Evolutionary conservation across 208 protist species (phyloP), one percentile per base, ranked within the genome.

Genomic region (Leishmania tarentolae): DNA sequence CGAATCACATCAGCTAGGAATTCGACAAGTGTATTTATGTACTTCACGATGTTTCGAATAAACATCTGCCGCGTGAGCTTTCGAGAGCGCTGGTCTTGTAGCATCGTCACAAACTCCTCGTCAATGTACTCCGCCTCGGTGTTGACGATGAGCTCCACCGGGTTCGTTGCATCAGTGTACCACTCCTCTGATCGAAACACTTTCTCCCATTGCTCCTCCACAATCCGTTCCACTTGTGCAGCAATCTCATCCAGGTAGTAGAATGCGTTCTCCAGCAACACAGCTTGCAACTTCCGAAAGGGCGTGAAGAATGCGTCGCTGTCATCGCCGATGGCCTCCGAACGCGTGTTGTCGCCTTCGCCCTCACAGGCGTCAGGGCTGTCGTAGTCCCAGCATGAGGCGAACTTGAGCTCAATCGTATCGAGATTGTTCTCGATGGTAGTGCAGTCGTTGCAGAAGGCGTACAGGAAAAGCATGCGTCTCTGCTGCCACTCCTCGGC

Each of bases 241-340:
- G 87, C 87, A 78, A 97, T 95, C 85, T 97, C 94, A 57, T 97
- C 93, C 31, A 96, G 63, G 83, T 97, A 97, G 78, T 87, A 95
- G 44, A 95, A 86, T 31, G 84, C 85, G 73, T 90, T 79, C 31
- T 95, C 88, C n/a, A 90, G 81, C 11, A 97, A 81, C 21, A 83
- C 52, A 53, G 95, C 91, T 77, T 96, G 94, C 66, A 93, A 86
- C 46, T 85, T 78, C 73, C 92, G 86, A 79, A 97, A 97, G 0
- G 94, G 93, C 9, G 88, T 88, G 11, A 71, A 56, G 52, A 79
- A 78, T 21, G 59, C 80, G 5, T 86, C 77, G 28, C 68, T 80
- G 2, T 53, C 73, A 50, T 31, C 72, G 13, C 53, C 75, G 37
- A 21, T 66, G 44, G 24, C 59, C 40, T 24, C 75, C 13, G 70